Percentiles rank a stretch among this genome's conserved stretches.
Evolutionary conservation across 352 stramenopile genomes (phyloP).

Genomic region (Blastocystis sp.): DNA sequence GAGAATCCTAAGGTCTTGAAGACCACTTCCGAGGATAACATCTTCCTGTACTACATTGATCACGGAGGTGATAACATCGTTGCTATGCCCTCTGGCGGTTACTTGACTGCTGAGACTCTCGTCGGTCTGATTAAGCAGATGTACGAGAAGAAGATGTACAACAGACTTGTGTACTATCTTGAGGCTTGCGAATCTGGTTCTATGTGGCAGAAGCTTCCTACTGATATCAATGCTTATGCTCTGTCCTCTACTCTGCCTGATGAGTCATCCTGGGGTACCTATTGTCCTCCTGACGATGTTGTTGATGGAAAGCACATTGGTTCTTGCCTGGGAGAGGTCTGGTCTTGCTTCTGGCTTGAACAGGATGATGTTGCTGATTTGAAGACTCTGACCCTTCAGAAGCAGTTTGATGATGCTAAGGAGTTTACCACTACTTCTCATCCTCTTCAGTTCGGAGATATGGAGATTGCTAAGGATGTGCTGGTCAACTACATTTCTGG

Average conservation of each 20-base stretch:
- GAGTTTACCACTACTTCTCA: slow-evolving; percentile 69
- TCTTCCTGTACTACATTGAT: slow-evolving; percentile 86
- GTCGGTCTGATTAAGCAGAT: slow-evolving; percentile 77
- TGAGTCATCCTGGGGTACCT: slow-evolving; percentile 82
- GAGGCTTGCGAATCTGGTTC: slow-evolving; percentile 85
- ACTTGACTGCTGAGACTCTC: slow-evolving; percentile 75
- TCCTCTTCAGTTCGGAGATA: slow-evolving; percentile 70
- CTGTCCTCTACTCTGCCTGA: slow-evolving; percentile 80
- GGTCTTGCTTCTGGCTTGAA: slow-evolving; percentile 68
- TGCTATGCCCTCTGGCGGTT: slow-evolving; percentile 78
- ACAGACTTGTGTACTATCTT: slow-evolving; percentile 70
- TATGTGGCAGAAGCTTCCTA: slow-evolving; percentile 81
- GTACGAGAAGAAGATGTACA: slow-evolving; percentile 80
- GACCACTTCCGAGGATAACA: slow-evolving; percentile 77
- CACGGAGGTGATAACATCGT: slow-evolving; percentile 80
- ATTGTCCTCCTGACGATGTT: slow-evolving; percentile 74
- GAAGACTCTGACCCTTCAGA: slow-evolving; percentile 63
- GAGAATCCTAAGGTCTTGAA: slow-evolving; percentile 77
- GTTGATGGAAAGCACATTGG: slow-evolving; percentile 77
- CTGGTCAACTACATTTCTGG: slow-evolving; percentile 68
- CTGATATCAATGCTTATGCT: slow-evolving; percentile 81
- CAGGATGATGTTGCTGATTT: slow-evolving; percentile 65
- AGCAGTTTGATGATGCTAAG: slow-evolving; percentile 69
- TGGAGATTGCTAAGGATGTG: slow-evolving; percentile 67
- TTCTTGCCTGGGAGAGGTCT: slow-evolving; percentile 75